Base-by-base conservation (phyloP, 2,329 filamentous ascomycete genomes). In the Claviceps fusiformis region DNA sequence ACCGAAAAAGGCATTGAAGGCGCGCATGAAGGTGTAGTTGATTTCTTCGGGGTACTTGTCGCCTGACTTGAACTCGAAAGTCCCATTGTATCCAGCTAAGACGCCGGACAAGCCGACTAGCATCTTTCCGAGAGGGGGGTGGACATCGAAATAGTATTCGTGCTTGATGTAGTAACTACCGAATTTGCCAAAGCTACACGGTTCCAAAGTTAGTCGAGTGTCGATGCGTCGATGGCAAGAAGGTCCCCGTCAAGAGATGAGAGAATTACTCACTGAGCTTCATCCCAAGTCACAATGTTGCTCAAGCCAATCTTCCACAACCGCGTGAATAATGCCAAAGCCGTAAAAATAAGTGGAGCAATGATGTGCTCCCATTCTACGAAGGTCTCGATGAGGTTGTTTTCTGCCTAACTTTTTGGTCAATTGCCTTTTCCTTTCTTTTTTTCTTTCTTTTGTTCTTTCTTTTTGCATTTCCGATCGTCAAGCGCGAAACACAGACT, bases 21-120 rank as follows among this genome's bases (percentile, higher is more conserved):
- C 80, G 63, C 93, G 89, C 95, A 98, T 98, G 68, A 95, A 95
- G 63, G 91, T 95, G 71, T 95, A 98, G 76, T 98, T 86, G 67
- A 98, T 79, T 65, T 97, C 89, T 62, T 85, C 82, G 11, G 93
- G 93, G 69, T 98, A 98, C 54, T 82, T 90, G 67, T 97, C 93
- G 68, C 93, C 93, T 54, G 92, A 97, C 73, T 98, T 98, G 80
- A 98, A 98, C 68, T 98, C 93, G 73, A 98, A 98, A 4, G 92
- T 95, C 56, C 93, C 93, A 75, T 98, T 98, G 78, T 98, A 98
- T 61, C 92, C 92, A 62, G 92, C 95, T 58, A 98, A 79, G 67
- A 95, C 95, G 68, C 93, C 93, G 7, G 93, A 97, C 53, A 98
- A 80, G 59, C 93, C 93, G 63, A 98, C 92, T 55, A 98, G 83